Evolutionary conservation across 306 rosid species (phyloP).

Genomic region (Gleditsia sinensis): DNA sequence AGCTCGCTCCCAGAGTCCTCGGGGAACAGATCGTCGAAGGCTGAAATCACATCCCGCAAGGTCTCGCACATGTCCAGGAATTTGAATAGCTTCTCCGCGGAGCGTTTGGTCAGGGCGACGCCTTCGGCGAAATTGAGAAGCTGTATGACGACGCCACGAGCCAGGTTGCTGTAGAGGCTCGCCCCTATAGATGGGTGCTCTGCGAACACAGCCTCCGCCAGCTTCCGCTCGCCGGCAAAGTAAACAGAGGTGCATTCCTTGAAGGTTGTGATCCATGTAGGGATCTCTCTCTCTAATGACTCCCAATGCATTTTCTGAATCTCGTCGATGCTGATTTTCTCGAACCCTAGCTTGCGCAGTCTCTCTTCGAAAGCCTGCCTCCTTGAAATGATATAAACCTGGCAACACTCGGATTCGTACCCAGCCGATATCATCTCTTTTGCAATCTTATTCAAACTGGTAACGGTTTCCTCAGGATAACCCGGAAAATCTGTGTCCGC

Average conservation of each 20-base stretch:
- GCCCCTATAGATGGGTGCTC: neutral
- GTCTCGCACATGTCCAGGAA: conserved; percentile 63
- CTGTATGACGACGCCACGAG: conserved; percentile 37
- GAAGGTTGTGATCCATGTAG: conserved; percentile 47
- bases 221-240: conserved; percentile 43
- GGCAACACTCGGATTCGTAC: conserved; percentile 51
- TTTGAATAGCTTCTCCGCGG: conserved; percentile 65
- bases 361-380: conserved; percentile 46
- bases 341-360: conserved; percentile 44
- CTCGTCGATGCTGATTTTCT: conserved; percentile 59
- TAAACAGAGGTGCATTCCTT: conserved; percentile 41
- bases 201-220: conserved; percentile 37
- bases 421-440: conserved; percentile 46
- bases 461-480: conserved; percentile 36
- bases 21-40: conserved; percentile 38
- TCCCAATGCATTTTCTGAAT: conserved; percentile 65
- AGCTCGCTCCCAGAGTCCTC: conserved; percentile 23
- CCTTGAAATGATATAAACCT: conserved; percentile 42
- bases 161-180: conserved; percentile 34
- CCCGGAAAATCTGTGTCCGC: conserved; percentile 36
- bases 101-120: conserved; percentile 53
- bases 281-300: conserved; percentile 55
- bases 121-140: conserved; percentile 56
- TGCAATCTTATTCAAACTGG: conserved; percentile 42
- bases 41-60: conserved; percentile 41